Percentiles rank a stretch among this genome's conserved stretches.
These are phyloP conservation scores for Spergularia marina DNA, from an alignment of 148 eudicot species.

Conservation along the genomic window DNA sequence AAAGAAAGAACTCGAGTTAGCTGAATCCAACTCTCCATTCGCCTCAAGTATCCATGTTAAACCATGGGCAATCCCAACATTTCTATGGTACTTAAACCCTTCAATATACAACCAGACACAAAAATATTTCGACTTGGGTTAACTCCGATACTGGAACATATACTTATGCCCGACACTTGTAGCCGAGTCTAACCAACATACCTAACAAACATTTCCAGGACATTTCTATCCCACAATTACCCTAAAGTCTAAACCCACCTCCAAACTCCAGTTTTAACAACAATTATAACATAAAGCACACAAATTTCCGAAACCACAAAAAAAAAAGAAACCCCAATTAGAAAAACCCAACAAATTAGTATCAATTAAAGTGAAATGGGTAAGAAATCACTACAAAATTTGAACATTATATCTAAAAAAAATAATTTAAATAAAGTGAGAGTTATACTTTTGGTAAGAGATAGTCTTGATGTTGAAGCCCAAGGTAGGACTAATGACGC, in stretches of 20 bases:
- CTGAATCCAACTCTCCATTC: background rate
- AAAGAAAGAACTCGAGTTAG: background rate
- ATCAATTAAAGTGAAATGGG: too few relatives aligned
- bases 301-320: too few relatives aligned
- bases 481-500: constrained; percentile 77
- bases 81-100: background rate
- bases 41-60: background rate
- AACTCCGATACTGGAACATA: background rate
- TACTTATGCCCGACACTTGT: background rate
- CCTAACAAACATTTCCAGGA: too few relatives aligned
- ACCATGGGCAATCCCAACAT: background rate
- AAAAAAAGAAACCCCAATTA: too few relatives aligned
- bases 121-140: background rate
- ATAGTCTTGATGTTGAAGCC: constrained; percentile 96
- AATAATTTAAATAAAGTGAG: background rate
- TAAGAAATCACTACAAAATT: too few relatives aligned
- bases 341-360: too few relatives aligned
- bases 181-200: background rate
- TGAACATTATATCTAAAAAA: background rate
- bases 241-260: too few relatives aligned
- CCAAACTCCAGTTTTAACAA: too few relatives aligned
- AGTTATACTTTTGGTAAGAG: constrained; percentile 57
- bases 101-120: too few relatives aligned
- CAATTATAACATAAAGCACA: too few relatives aligned
- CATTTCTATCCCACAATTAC: too few relatives aligned